phyloP scores from a whole-genome alignment of 192 early-diverging fungal species.

The Jimgerdemannia flammicorona region DNA sequence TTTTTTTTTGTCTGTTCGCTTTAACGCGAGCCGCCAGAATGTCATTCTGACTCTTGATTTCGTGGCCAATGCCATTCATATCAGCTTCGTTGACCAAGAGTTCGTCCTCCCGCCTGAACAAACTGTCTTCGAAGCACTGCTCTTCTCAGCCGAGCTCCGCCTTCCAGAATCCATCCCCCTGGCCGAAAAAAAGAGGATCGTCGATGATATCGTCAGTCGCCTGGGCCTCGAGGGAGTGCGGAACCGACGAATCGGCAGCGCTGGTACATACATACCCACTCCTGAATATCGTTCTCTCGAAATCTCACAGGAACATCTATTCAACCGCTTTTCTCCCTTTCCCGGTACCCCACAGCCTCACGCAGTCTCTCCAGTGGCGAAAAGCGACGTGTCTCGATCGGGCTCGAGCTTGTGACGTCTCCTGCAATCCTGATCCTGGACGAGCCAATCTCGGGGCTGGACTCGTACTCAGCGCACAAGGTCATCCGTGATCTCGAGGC shows the following conservation, averaged over 20 bases:
- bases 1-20: too few relatives aligned
- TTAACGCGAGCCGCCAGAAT: too few relatives aligned
- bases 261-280: too few relatives aligned
- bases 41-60: conserved; percentile 47
- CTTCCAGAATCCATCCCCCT: conserved; percentile 60
- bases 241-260: too few relatives aligned
- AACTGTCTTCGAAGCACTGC: conserved; percentile 76
- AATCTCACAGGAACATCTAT: too few relatives aligned
- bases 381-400: conserved; percentile 74
- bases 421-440: conserved; percentile 67
- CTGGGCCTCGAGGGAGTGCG: conserved; percentile 57
- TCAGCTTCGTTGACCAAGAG: conserved; percentile 84
- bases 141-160: conserved; percentile 73
- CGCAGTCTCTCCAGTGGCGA: conserved; percentile 82
- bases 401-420: conserved; percentile 66
- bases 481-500: conserved; percentile 60
- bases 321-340: too few relatives aligned
- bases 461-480: conserved; percentile 62
- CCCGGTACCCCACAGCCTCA: conserved; percentile 1
- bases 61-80: too few relatives aligned
- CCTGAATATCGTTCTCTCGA: too few relatives aligned
- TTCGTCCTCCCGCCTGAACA: conserved; percentile 72
- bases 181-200: conserved; percentile 64
- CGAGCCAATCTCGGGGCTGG: conserved; percentile 61
- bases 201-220: conserved; percentile 71